These are phyloP conservation scores for Nematocida sp. DNA, from an alignment of 371 early-diverging fungal species.

Conservation along the genomic window DNA sequence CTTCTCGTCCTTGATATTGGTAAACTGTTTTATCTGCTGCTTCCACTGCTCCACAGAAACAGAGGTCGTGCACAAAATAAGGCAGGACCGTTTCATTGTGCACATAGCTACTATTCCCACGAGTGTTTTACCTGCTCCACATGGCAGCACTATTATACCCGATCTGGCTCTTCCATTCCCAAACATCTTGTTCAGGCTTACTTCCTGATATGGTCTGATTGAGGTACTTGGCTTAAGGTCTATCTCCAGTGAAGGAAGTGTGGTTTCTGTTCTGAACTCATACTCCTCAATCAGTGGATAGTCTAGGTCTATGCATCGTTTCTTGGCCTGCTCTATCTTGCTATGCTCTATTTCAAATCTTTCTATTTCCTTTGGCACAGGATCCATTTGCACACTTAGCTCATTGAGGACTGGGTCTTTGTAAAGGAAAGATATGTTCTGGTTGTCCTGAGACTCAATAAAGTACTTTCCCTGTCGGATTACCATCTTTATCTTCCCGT, in stretches of 20 bases:
- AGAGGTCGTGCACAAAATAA: constrained; percentile 88
- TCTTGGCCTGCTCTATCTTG: constrained; percentile 73
- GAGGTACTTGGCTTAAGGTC: constrained; percentile 87
- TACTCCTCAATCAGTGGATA: constrained; percentile 97
- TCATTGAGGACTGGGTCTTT: constrained; percentile 71
- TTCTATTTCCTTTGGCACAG: constrained; percentile 64
- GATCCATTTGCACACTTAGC: constrained; percentile 8
- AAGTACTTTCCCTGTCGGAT: constrained; percentile 84
- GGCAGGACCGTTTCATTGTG: constrained; percentile 85
- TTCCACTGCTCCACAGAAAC: constrained; percentile 98
- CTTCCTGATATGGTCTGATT: constrained; percentile 95
- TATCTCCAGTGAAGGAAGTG: constrained; percentile 77
- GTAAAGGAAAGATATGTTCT: constrained; percentile 73
- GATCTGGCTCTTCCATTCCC: constrained; percentile 88
- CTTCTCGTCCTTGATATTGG: constrained; percentile 77
- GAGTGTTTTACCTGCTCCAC: constrained; percentile 96
- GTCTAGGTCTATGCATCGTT: constrained; percentile 83
- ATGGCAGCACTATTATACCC: constrained; percentile 97
- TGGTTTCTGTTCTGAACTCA: constrained; percentile 85
- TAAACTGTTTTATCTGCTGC: constrained; percentile 85
- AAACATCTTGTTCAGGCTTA: constrained; percentile 96
- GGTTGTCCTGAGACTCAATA: constrained; percentile 76
- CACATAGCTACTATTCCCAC: constrained; percentile 98
- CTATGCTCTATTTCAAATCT: constrained; percentile 76
- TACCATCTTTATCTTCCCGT: constrained; percentile 92